These are phyloP conservation scores for Phlebopus sp. DNA, from an alignment of 1,284 basidiomycete species.

Conservation along the genomic window DNA sequence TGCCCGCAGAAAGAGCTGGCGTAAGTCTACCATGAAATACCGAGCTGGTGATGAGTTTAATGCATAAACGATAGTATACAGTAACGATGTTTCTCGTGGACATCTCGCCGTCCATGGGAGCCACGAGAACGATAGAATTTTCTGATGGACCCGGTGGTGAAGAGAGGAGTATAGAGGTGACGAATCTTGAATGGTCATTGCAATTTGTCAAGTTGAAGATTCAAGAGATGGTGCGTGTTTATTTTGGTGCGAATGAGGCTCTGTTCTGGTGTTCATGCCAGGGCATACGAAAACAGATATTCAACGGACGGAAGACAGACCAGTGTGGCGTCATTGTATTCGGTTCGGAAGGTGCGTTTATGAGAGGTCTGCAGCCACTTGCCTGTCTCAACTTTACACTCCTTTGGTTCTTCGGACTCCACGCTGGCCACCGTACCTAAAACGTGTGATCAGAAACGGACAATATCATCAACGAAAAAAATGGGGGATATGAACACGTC, in stretches of 20 bases:
- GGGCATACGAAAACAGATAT: slow-evolving; percentile 57
- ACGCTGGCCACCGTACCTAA: neutral
- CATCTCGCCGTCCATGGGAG: slow-evolving; percentile 83
- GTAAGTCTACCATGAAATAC: slow-evolving; percentile 38
- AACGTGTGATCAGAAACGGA: slow-evolving; percentile 52
- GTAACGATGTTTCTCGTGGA: slow-evolving; percentile 87
- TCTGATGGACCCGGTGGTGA: slow-evolving; percentile 53
- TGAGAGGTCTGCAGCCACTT: neutral
- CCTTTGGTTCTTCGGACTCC: slow-evolving; percentile 3
- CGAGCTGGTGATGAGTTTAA: neutral
- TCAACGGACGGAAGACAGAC: slow-evolving; percentile 87
- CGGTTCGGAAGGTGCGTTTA: slow-evolving; percentile 66
- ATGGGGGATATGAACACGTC: slow-evolving; percentile 75
- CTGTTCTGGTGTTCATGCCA: neutral
- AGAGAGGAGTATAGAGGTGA: slow-evolving; percentile 52
- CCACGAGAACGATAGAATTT: slow-evolving; percentile 53
- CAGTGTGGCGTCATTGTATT: slow-evolving; percentile 85
- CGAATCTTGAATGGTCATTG: slow-evolving; percentile 78
- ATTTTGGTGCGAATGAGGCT: neutral
- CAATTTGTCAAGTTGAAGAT: slow-evolving; percentile 87
- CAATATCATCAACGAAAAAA: slow-evolving; percentile 64
- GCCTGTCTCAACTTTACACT: neutral
- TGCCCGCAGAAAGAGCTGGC: slow-evolving; percentile 76
- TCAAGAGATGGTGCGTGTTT: slow-evolving; percentile 72
- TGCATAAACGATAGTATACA: slow-evolving; percentile 53